These are phyloP conservation scores for Fraxinus paxiana DNA, from an alignment of 305 asterid genomes.

Conservation along the genomic window DNA sequence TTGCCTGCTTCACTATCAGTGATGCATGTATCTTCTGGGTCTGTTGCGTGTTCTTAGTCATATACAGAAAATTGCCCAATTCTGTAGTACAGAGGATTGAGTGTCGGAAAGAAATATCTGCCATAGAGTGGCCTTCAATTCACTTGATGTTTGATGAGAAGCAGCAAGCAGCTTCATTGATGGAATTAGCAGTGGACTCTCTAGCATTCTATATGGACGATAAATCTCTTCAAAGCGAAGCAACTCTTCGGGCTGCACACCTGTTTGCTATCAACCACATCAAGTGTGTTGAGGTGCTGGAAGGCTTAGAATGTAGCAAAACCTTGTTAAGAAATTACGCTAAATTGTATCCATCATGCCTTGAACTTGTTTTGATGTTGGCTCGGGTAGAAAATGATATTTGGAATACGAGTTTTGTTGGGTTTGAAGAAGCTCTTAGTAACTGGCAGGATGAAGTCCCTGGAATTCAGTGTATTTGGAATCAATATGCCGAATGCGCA, in stretches of 20 bases:
- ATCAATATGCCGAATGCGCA: constrained; percentile 41
- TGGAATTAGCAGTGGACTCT: constrained; percentile 45
- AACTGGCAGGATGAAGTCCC: constrained; percentile 41
- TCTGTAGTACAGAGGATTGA: constrained; percentile 34
- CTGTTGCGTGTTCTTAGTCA: constrained; percentile 37
- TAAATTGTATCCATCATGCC: constrained; percentile 41
- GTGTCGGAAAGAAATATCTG: constrained; percentile 39
- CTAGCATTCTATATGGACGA: constrained; percentile 28
- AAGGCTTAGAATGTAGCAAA: constrained; percentile 39
- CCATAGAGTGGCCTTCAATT: constrained; percentile 39
- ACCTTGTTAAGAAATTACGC: constrained; percentile 35
- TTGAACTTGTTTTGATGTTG: constrained; percentile 44
- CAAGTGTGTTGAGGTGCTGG: constrained; percentile 37
- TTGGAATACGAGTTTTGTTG: constrained; percentile 28
- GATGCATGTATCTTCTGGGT: constrained; percentile 48
- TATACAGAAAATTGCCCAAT: constrained; percentile 41
- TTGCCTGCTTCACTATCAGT: constrained; percentile 30
- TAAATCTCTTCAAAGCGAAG: constrained; percentile 35
- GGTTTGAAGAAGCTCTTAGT: constrained; percentile 41
- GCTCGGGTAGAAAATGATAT: constrained; percentile 33
- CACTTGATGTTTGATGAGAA: constrained; percentile 37
- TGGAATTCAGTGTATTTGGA: constrained; percentile 48
- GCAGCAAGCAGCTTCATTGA: constrained; percentile 32
- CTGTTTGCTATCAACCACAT: constrained; percentile 45
- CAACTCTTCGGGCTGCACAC: constrained; percentile 39